Conservation (phyloP, 2,329 filamentous ascomycete species). For the Hirsutella thompsonii region DNA sequence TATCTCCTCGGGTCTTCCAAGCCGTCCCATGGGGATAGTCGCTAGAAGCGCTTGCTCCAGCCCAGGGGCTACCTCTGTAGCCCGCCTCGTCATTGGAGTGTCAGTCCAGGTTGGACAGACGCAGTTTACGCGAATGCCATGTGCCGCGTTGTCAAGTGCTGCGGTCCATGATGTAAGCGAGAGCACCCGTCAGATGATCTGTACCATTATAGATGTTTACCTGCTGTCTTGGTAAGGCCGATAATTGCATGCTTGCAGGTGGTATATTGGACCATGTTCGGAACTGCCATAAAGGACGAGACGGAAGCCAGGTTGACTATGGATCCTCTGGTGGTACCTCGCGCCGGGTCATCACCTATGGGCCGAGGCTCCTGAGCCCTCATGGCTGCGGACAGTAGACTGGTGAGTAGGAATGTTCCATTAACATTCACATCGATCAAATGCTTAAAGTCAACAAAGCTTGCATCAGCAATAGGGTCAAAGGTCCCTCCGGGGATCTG, state of each 20-base stretch:
- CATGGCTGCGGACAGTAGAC: slow-evolving; percentile 4
- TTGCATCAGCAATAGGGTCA: slow-evolving; percentile 4
- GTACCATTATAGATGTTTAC: slow-evolving; percentile 2
- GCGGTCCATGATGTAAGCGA: background rate
- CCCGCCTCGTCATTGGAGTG: slow-evolving; percentile 5
- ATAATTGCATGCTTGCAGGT: slow-evolving; percentile 7
- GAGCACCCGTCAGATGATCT: background rate
- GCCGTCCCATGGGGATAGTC: slow-evolving; percentile 27
- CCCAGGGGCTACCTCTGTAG: slow-evolving; percentile 1
- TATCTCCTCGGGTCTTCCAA: slow-evolving; percentile 52
- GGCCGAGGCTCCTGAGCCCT: slow-evolving; percentile 3
- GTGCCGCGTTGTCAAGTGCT: slow-evolving; percentile 5
- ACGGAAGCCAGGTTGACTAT: slow-evolving; percentile 7
- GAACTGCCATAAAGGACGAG: slow-evolving; percentile 6
- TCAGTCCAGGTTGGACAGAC: slow-evolving; percentile 11
- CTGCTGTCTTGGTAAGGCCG: slow-evolving; percentile 7
- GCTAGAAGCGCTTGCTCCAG: background rate
- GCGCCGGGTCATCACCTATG: background rate
- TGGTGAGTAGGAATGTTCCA: slow-evolving; percentile 5
- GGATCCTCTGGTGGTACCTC: slow-evolving; percentile 5
- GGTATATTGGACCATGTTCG: slow-evolving; percentile 5
- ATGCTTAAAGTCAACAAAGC: slow-evolving; percentile 4
- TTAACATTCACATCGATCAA: slow-evolving; percentile 5
- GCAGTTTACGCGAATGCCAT: slow-evolving; percentile 9
- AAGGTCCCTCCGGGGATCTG: background rate